Evolutionary conservation across 2,329 filamentous ascomycete species (phyloP), one percentile per base, ranked within the genome.

Genomic region (Neopestalotiopsis sp.): DNA sequence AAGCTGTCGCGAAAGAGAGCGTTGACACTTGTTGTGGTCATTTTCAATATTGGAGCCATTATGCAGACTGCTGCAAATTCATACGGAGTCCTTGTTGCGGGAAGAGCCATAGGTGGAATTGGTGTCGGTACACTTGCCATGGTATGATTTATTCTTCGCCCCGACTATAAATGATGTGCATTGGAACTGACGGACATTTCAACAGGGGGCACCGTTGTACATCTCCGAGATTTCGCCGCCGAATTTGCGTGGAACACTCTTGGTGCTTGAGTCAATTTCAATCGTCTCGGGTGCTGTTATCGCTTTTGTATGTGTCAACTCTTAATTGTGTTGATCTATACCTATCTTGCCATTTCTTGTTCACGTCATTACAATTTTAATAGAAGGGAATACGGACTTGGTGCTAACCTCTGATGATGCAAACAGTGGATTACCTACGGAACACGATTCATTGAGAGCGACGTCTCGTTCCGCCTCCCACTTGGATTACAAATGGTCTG

Each of bases 271-370:
- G 72, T 78, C 79, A 1, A 82, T 88, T 72, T 84, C 81, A 4
- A 78, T 88, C 66, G 85, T 87, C 52, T 83, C 84, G 58, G 89
- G 85, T 2, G 84, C 83, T 67, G 82, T 87, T 3, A 78, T 87
- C 28, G 83, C 85, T 1, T 89, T 83, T 72, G 34, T 38, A 38
- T 38, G 34, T 38, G 34, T 10, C 34, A 10, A 38, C 6, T 38
- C 34, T 38, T 3, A 10, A 38, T 38, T 10, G 1, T 38, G 3
- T 38, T 38, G 34, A 38, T 38, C 34, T 10, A 38, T 38, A 38
- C 34, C 10, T 38, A 7, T 6, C 4, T 28, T 10, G 34, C 10
- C 34, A 38, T 38, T 38, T 38, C 34, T 38, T 10, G 34, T 3
- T 38, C 34, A 7, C 2, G 10, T 10, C 10, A 10, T 3, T 10